Evolutionary conservation across 2,329 filamentous ascomycete species (phyloP).

Genomic region (Clarireedia homoeocarpa): DNA sequence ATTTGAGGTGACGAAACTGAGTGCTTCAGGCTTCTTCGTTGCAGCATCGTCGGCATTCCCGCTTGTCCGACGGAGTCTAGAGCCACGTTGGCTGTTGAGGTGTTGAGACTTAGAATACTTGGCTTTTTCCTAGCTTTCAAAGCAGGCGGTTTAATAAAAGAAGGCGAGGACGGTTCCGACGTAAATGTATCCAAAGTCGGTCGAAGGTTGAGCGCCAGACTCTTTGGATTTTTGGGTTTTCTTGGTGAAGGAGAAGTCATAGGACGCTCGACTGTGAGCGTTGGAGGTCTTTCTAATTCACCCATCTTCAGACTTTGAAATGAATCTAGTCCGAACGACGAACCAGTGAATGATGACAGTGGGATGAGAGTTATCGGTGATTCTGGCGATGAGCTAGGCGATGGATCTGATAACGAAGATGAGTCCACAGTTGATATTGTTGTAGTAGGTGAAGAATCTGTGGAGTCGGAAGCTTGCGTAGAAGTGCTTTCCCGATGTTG

Average conservation of each 20-base stretch:
- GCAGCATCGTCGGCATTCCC: slow-evolving; percentile 48
- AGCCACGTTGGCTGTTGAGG: slow-evolving; percentile 42
- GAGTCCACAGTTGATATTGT: slow-evolving; percentile 90
- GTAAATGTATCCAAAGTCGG: slow-evolving; percentile 39
- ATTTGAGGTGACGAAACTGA: slow-evolving; percentile 62
- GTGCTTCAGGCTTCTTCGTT: slow-evolving; percentile 57
- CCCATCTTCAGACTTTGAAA: slow-evolving; percentile 31
- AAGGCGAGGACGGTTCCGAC: slow-evolving; percentile 53
- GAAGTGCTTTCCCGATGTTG: slow-evolving; percentile 72
- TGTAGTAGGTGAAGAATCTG: slow-evolving; percentile 90
- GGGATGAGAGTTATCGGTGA: slow-evolving; percentile 72
- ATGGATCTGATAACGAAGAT: slow-evolving; percentile 81
- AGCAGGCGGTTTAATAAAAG: slow-evolving; percentile 71
- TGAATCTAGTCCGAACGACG: slow-evolving; percentile 39
- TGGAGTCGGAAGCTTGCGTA: slow-evolving; percentile 72
- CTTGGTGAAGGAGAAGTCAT: slow-evolving; percentile 63
- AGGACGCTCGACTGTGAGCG: slow-evolving; percentile 38
- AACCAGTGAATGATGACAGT: slow-evolving; percentile 58
- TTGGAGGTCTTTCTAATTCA: slow-evolving; percentile 35
- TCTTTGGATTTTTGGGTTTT: slow-evolving; percentile 76
- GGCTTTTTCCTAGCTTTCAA: slow-evolving; percentile 62
- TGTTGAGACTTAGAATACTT: slow-evolving; percentile 71
- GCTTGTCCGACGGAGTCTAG: slow-evolving; percentile 50
- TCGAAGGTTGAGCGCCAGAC: slow-evolving; percentile 67
- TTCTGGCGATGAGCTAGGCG: slow-evolving; percentile 86